Percentiles rank a stretch among this genome's conserved stretches.
Evolutionary conservation across 1,284 basidiomycete species (phyloP).

Genomic region (Veloboletus limbatus): DNA sequence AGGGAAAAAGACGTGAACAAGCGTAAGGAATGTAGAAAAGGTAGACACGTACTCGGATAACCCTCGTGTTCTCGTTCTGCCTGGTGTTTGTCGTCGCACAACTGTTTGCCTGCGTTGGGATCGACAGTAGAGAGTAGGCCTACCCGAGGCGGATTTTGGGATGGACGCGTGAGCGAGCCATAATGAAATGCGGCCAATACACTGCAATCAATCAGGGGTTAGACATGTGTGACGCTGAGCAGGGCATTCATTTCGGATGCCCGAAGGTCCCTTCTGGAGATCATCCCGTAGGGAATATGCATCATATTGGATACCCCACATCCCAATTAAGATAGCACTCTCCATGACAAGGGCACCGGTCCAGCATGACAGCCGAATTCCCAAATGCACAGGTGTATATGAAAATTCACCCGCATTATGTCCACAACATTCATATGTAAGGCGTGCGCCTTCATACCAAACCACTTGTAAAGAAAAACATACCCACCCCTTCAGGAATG

Average conservation of each 20-base stretch:
- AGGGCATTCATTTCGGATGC: conserved; percentile 8
- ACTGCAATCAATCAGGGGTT: conserved; percentile 27
- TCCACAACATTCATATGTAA: conserved; percentile 7
- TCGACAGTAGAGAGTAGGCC: conserved; percentile 69
- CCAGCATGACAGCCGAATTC: neutral
- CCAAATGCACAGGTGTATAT: neutral
- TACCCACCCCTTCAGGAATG: conserved; percentile 51
- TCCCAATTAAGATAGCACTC: conserved; percentile 1
- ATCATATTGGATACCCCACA: conserved; percentile 1
- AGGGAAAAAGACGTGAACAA: neutral
- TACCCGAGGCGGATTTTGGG: conserved; percentile 62
- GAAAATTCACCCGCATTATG: conserved; percentile 7
- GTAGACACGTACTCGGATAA: conserved; percentile 22
- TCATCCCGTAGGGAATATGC: neutral
- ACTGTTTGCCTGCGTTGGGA: conserved; percentile 38
- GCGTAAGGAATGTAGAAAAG: neutral
- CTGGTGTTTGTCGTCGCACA: conserved; percentile 26
- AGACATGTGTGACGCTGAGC: conserved; percentile 2
- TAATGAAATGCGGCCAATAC: conserved; percentile 59
- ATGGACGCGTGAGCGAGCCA: conserved; percentile 63
- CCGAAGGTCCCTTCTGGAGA: conserved; percentile 13
- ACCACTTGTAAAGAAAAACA: neutral
- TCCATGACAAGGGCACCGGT: neutral
- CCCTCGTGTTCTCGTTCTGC: conserved; percentile 23
- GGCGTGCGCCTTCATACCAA: neutral